Base-by-base conservation (phyloP, 371 early-diverging fungal genomes). In the Phascolomyces articulosus region DNA sequence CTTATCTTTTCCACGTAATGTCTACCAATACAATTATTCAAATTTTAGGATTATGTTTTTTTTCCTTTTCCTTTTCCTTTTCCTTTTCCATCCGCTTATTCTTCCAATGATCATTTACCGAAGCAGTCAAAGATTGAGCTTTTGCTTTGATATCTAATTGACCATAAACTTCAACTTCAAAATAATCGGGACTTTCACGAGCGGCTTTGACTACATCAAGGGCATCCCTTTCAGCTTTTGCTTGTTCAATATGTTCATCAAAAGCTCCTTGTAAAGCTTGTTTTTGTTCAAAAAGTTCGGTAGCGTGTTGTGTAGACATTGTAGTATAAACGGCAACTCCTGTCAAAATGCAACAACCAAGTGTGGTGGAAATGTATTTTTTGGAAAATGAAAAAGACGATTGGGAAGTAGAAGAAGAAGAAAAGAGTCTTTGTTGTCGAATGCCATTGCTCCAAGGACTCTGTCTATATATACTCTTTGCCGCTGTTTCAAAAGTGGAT, bases 1-100 rank as follows among this genome's bases (percentile, higher is more conserved):
- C 70, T 69, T 74, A 44, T 64, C 79, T 53, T 75, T 75, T 13
- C 75, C 82, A 59, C 75, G 74, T 16, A 82, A 56, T 16, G 79
- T 63, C 80, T 80, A 62, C 4, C 10, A 31, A n/a, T 26, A 29
- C 21, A 56, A 16, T 3, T 18, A 56, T 4, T n/a, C 9, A n/a
- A 16, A 23, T 15, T 1, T 9, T 38, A 38, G 13, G 9, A 9
- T 6, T 38, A 9, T 38, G 38, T 13, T 38, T 38, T 13, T 38
- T 6, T 9, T 38, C 38, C 38, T 13, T 38, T 13, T 13, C 38
- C 38, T 38, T 38, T 38, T 13, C 13, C 38, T 38, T 6, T 13
- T 38, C 38, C n/a, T n/a, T n/a, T n/a, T n/a, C n/a, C n/a, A n/a
- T n/a, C 38, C 38, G 38, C 38, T 13, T 6, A 38, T 38, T 38